Conservation (phyloP, 345 rosid species). For the Hibiscus trionum region DNA sequence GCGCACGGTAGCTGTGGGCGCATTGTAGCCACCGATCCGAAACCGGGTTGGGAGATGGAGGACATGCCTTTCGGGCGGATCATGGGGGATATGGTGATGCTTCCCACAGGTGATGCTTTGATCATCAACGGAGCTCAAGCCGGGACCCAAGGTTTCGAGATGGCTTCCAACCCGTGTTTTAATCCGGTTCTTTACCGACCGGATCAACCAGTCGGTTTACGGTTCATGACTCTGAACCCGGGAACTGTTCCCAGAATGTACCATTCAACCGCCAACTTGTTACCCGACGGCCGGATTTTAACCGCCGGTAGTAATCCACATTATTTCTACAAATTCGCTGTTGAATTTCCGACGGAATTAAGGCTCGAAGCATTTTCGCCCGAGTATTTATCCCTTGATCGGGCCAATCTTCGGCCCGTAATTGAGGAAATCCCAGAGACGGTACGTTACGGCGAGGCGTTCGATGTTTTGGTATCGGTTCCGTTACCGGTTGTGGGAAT, state of each 20-base stretch:
- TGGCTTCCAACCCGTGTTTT: slow-evolving; percentile 54
- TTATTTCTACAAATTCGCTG: slow-evolving; percentile 47
- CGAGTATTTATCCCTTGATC: slow-evolving; percentile 65
- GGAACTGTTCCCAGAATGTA: slow-evolving; percentile 77
- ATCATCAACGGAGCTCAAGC: slow-evolving; percentile 84
- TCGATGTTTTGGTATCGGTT: slow-evolving; percentile 44
- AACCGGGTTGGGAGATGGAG: slow-evolving; percentile 64
- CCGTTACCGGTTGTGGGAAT: slow-evolving; percentile 68
- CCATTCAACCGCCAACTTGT: slow-evolving; percentile 80
- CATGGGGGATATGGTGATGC: slow-evolving; percentile 89
- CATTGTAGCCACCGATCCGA: slow-evolving; percentile 35
- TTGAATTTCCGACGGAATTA: slow-evolving; percentile 63
- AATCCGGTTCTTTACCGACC: slow-evolving; percentile 56
- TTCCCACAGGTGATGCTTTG: slow-evolving; percentile 70
- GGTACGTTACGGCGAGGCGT: slow-evolving; percentile 42
- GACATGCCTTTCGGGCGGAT: slow-evolving; percentile 79
- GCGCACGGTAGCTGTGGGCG: slow-evolving; percentile 62
- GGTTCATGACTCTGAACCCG: slow-evolving; percentile 69
- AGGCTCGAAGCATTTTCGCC: slow-evolving; percentile 86
- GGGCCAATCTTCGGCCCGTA: slow-evolving; percentile 56
- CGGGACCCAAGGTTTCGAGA: slow-evolving; percentile 59
- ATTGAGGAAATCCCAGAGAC: slow-evolving; percentile 37
- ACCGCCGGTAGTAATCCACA: slow-evolving; percentile 91
- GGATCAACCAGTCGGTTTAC: slow-evolving; percentile 48
- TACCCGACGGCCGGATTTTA: slow-evolving; percentile 73